Conservation (phyloP, 2,329 filamentous ascomycete genomes). For the Anthostomella pinea region DNA sequence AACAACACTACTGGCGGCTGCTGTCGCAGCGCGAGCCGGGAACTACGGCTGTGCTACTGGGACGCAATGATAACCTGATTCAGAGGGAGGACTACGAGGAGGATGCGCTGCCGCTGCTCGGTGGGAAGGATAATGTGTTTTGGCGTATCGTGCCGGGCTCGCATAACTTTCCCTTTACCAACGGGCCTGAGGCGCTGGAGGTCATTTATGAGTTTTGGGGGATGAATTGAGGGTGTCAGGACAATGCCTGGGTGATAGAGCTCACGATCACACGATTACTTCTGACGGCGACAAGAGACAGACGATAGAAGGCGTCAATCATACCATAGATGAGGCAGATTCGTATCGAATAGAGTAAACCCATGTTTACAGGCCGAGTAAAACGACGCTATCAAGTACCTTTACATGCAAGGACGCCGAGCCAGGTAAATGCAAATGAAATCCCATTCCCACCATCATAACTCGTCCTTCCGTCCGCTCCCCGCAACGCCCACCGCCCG, state of each 20-base stretch:
- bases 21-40: conserved; percentile 42
- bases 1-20: conserved; percentile 48
- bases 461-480: not conserved
- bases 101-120: conserved; percentile 50
- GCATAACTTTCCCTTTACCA: conserved; percentile 64
- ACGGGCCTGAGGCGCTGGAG: conserved; percentile 41
- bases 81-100: conserved; percentile 46
- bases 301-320: too few relatives aligned
- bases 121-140: conserved; percentile 46
- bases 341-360: too few relatives aligned
- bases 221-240: conserved; percentile 10
- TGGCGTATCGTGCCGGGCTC: conserved; percentile 53
- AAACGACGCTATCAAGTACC: too few relatives aligned
- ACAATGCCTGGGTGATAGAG: too few relatives aligned
- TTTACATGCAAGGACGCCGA: too few relatives aligned
- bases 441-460: not conserved
- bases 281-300: too few relatives aligned
- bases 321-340: too few relatives aligned
- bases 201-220: conserved; percentile 50
- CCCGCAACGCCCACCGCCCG: not conserved
- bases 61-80: conserved; percentile 50
- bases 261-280: too few relatives aligned
- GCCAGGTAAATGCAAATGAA: conserved; percentile 7
- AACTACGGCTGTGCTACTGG: conserved; percentile 52
- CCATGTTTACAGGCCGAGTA: too few relatives aligned